These are phyloP conservation scores for Calonectria multiphialidica DNA, from an alignment of 2,329 filamentous ascomycete species.

Conservation along the genomic window DNA sequence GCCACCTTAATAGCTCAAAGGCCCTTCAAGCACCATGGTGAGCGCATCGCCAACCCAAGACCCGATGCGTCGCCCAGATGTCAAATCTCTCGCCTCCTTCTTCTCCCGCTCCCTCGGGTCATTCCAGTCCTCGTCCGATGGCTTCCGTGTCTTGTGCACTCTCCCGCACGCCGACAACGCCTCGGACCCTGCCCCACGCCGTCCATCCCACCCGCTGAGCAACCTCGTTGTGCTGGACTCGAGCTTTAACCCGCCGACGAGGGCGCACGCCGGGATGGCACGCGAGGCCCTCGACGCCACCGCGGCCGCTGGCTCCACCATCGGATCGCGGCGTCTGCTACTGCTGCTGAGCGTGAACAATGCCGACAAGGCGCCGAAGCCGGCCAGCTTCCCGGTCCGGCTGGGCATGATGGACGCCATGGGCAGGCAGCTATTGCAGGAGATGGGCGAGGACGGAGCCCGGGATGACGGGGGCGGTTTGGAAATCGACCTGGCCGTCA, in stretches of 20 bases:
- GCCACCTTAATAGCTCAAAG: slow-evolving; percentile 13
- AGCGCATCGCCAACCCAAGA: neutral
- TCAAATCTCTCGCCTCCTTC: slow-evolving; percentile 51
- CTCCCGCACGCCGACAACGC: slow-evolving; percentile 40
- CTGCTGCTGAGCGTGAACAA: slow-evolving; percentile 74
- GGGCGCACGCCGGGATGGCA: slow-evolving; percentile 70
- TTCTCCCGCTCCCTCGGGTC: slow-evolving; percentile 58
- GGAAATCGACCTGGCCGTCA: slow-evolving; percentile 76
- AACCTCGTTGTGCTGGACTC: slow-evolving; percentile 72
- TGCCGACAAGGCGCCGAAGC: slow-evolving; percentile 75
- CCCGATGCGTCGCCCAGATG: slow-evolving; percentile 36
- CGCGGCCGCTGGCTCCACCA: neutral
- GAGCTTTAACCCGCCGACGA: slow-evolving; percentile 77
- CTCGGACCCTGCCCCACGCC: slow-evolving; percentile 32
- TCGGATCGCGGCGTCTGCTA: slow-evolving; percentile 58
- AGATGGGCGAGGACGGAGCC: slow-evolving; percentile 20
- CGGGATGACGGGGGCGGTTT: slow-evolving; percentile 23
- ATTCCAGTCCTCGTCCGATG: slow-evolving; percentile 57
- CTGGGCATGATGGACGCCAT: slow-evolving; percentile 80
- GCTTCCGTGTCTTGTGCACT: slow-evolving; percentile 60
- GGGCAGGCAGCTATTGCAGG: slow-evolving; percentile 64
- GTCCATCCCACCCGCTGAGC: slow-evolving; percentile 31
- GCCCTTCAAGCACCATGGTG: slow-evolving; percentile 1
- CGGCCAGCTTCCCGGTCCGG: slow-evolving; percentile 75
- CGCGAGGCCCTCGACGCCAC: slow-evolving; percentile 56